Evolutionary conservation across 768 basidiomycete species (phyloP).

Genomic region (Suillus tomentosus): DNA sequence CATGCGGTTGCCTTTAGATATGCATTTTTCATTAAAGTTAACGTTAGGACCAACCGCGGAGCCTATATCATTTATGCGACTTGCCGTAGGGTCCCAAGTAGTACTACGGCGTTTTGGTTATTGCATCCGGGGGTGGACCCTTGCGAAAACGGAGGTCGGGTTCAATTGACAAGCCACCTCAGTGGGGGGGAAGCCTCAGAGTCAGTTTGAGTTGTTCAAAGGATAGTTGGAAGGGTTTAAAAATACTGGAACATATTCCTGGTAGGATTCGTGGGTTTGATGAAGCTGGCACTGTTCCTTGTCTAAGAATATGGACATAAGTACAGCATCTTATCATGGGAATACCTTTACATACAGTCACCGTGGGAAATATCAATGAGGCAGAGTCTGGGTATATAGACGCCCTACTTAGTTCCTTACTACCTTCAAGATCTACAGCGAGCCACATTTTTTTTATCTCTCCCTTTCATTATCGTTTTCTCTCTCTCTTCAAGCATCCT

Average conservation of each 20-base stretch:
- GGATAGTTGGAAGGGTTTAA: background rate
- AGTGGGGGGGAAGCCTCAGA: background rate
- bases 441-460: background rate
- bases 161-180: background rate
- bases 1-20: conserved; percentile 3
- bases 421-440: conserved; percentile 4
- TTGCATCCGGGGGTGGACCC: conserved; percentile 4
- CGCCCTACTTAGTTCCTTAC: conserved; percentile 4
- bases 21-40: background rate
- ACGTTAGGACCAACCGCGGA: background rate
- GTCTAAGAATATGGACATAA: background rate
- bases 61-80: conserved; percentile 3
- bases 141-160: background rate
- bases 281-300: background rate
- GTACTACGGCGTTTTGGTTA: background rate
- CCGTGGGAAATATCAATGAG: conserved; percentile 2
- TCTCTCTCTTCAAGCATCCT: background rate
- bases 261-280: background rate
- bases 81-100: background rate
- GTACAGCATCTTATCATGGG: background rate
- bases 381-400: conserved; percentile 4
- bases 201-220: background rate
- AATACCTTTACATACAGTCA: background rate
- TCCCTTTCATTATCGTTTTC: conserved; percentile 10
- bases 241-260: background rate